phyloP scores from a whole-genome alignment of 1,139 yeast genomes.

The Zygosaccharomyces sapae region DNA sequence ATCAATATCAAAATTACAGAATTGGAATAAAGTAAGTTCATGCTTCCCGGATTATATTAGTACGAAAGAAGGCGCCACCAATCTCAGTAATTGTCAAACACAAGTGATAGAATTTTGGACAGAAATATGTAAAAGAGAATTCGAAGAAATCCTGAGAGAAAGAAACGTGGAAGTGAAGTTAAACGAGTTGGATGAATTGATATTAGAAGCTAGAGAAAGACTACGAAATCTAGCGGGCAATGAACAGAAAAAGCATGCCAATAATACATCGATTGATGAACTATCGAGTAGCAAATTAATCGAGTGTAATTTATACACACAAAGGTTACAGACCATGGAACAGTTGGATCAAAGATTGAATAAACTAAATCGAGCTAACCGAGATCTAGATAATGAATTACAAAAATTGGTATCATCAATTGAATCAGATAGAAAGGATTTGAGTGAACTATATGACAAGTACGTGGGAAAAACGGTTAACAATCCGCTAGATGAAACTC shows the following conservation, averaged over 20 bases:
- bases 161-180: slow-evolving; percentile 55
- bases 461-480: slow-evolving; percentile 27
- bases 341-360: slow-evolving; percentile 33
- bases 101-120: slow-evolving; percentile 65
- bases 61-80: slow-evolving; percentile 47
- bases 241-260: slow-evolving; percentile 7
- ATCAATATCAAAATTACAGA: slow-evolving; percentile 54
- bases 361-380: slow-evolving; percentile 30
- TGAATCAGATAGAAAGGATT: slow-evolving; percentile 21
- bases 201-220: slow-evolving; percentile 48
- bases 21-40: slow-evolving; percentile 54
- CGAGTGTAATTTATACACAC: slow-evolving; percentile 35
- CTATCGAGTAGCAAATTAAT: slow-evolving; percentile 37
- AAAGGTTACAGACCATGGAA: slow-evolving; percentile 31
- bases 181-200: slow-evolving; percentile 61
- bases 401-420: slow-evolving; percentile 28
- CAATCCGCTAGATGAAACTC: slow-evolving; percentile 23
- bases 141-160: slow-evolving; percentile 61
- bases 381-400: slow-evolving; percentile 29
- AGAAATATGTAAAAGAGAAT: slow-evolving; percentile 54
- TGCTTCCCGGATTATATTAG: slow-evolving; percentile 64
- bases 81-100: slow-evolving; percentile 53
- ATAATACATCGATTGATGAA: slow-evolving; percentile 30
- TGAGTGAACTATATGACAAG: slow-evolving; percentile 24
- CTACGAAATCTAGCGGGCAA: slow-evolving; percentile 18